phyloP scores from a whole-genome alignment of 1,284 basidiomycete genomes.

The Hemileia vastatrix region DNA sequence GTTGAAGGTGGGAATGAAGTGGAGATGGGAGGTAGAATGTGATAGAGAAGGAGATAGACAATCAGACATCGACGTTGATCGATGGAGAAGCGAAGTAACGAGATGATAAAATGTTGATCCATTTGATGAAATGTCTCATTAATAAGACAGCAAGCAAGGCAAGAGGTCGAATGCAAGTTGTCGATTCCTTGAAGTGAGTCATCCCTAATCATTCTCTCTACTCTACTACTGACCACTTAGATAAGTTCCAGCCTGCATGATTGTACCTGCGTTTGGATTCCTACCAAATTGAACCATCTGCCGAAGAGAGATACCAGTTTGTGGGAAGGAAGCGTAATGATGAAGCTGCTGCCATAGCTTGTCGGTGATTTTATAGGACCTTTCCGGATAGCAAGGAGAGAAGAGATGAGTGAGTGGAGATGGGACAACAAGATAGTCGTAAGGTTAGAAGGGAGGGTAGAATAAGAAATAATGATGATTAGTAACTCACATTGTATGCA shows the following conservation, averaged over 20 bases:
- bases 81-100: not conserved
- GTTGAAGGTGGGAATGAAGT: not conserved
- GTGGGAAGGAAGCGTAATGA: conserved; percentile 87
- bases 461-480: no score
- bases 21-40: not conserved
- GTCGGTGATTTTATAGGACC: no score
- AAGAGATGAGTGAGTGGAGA: no score
- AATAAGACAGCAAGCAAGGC: not conserved
- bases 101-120: no score
- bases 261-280: not conserved
- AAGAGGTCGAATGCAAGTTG: not conserved
- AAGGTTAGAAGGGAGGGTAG: no score
- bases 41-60: no score
- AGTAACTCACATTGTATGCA: no score
- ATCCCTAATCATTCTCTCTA: not conserved
- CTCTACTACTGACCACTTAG: no score
- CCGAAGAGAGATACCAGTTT: conserved; percentile 80
- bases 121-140: not conserved
- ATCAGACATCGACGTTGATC: not conserved
- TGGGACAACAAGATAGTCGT: no score
- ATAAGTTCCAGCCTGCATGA: conserved; percentile 62
- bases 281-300: conserved; percentile 68
- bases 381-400: no score
- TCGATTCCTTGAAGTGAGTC: conserved; percentile 25
- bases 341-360: conserved; percentile 89